These are phyloP conservation scores for Saccharomycopsis sp. DNA, from an alignment of 805 yeast species.

Conservation along the genomic window DNA sequence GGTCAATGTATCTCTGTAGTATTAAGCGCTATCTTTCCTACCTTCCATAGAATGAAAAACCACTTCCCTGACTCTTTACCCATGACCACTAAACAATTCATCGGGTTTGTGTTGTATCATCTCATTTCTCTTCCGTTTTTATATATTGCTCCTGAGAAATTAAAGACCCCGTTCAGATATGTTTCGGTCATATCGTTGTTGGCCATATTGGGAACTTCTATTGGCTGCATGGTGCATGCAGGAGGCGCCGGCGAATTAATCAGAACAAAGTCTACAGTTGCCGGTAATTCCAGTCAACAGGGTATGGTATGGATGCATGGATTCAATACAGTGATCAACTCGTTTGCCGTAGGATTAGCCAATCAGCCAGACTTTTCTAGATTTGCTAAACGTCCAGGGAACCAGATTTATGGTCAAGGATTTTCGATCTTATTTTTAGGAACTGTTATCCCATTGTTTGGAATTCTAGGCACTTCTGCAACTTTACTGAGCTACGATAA, in stretches of 20 bases:
- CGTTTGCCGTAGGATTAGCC: slow-evolving; percentile 29
- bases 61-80: slow-evolving; percentile 30
- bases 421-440: slow-evolving; percentile 34
- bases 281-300: slow-evolving; percentile 20
- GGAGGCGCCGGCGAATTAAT: slow-evolving; percentile 31
- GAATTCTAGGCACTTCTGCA: slow-evolving; percentile 40
- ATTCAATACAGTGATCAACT: slow-evolving; percentile 27
- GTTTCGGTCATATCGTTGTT: neutral
- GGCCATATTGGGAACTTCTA: slow-evolving; percentile 21
- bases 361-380: slow-evolving; percentile 31
- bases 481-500: slow-evolving; percentile 33
- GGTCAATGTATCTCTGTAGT: slow-evolving; percentile 37
- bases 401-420: slow-evolving; percentile 34
- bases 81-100: slow-evolving; percentile 32
- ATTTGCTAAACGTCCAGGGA: slow-evolving; percentile 34
- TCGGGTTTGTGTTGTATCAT: slow-evolving; percentile 32
- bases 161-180: slow-evolving; percentile 13
- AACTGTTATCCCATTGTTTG: slow-evolving; percentile 40
- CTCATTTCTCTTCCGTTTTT: slow-evolving; percentile 23
- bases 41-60: slow-evolving; percentile 34
- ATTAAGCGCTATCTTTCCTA: slow-evolving; percentile 33
- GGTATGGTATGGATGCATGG: slow-evolving; percentile 29
- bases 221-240: slow-evolving; percentile 27
- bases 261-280: slow-evolving; percentile 25
- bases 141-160: slow-evolving; percentile 24